phyloP scores from a whole-genome alignment of 768 basidiomycete species.

The Rhodosporidiobolus odoratus region DNA sequence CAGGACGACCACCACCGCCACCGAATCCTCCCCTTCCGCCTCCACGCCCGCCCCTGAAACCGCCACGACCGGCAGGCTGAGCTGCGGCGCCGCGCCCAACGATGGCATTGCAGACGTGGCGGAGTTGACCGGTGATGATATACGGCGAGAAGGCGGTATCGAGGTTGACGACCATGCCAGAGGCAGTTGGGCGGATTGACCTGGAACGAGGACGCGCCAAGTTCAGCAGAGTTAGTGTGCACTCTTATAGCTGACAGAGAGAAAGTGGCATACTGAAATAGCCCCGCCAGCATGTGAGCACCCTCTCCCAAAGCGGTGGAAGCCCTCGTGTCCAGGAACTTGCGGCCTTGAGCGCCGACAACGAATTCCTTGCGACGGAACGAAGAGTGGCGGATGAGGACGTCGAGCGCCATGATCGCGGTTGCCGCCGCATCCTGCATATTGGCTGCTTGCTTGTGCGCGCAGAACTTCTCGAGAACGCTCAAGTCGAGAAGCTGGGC shows the following conservation, averaged over 20 bases:
- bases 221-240: background rate
- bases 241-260: background rate
- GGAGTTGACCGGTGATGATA: constrained; percentile 22
- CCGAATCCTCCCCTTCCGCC: constrained; percentile 6
- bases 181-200: constrained; percentile 24
- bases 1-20: background rate
- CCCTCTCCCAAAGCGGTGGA: constrained; percentile 22
- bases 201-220: background rate
- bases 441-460: background rate
- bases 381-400: constrained; percentile 25
- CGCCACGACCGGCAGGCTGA: constrained; percentile 2
- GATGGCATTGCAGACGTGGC: constrained; percentile 21
- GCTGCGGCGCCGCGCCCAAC: constrained; percentile 4
- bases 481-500: constrained; percentile 28
- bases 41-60: background rate
- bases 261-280: constrained; percentile 20
- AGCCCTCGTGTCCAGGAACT: constrained; percentile 16
- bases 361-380: constrained; percentile 10
- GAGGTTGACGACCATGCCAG: constrained; percentile 31
- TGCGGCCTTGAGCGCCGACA: constrained; percentile 22
- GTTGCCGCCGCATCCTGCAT: constrained; percentile 13
- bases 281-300: constrained; percentile 22
- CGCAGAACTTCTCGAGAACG: constrained; percentile 9
- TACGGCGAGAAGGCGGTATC: constrained; percentile 35
- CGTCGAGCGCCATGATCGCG: constrained; percentile 30